These are phyloP conservation scores for Setaria viridis DNA, from an alignment of 202 grass and related monocot genomes.

Conservation along the genomic window DNA sequence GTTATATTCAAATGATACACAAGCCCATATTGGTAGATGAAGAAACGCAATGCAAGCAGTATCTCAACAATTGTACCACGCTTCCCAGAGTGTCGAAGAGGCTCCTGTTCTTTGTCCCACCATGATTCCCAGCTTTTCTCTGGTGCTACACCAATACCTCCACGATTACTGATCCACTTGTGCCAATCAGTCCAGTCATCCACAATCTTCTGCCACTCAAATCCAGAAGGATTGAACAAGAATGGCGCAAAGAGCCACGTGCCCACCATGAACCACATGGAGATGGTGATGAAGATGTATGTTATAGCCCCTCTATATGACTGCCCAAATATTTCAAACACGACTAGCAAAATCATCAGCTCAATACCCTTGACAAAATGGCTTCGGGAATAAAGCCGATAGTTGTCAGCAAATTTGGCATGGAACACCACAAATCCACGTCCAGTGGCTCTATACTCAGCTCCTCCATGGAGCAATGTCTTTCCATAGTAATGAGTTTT, in stretches of 20 bases:
- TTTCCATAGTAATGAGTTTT: constrained; percentile 97
- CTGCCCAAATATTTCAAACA: constrained; percentile 89
- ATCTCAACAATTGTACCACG: constrained; percentile 83
- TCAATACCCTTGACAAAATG: constrained; percentile 99
- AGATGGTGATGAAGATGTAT: constrained; percentile 91
- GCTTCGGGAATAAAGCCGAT: constrained; percentile 91
- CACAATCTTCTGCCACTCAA: constrained; percentile 99
- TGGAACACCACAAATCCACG: constrained; percentile 99
- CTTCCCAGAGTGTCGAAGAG: constrained; percentile 86
- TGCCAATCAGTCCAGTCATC: constrained; percentile 99
- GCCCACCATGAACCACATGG: constrained; percentile 99
- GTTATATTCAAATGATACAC: constrained; percentile 97
- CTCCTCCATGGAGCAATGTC: constrained; percentile 95
- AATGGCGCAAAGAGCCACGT: constrained; percentile 97
- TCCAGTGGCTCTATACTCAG: constrained; percentile 94
- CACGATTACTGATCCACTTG: constrained; percentile 93
- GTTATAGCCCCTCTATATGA: constrained; percentile 81
- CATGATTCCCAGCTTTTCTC: constrained; percentile 98
- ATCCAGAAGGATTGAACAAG: constrained; percentile 95
- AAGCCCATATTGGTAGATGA: constrained; percentile 95
- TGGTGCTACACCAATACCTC: constrained; percentile 84
- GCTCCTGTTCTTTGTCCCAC: constrained; percentile 98
- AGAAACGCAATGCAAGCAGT: constrained; percentile 84
- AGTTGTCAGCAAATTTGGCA: constrained; percentile 96
- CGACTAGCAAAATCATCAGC: constrained; percentile 89